Evolutionary conservation across 176 grass and related monocot genomes (phyloP).

Genomic region (Aegilops umbellulata): DNA sequence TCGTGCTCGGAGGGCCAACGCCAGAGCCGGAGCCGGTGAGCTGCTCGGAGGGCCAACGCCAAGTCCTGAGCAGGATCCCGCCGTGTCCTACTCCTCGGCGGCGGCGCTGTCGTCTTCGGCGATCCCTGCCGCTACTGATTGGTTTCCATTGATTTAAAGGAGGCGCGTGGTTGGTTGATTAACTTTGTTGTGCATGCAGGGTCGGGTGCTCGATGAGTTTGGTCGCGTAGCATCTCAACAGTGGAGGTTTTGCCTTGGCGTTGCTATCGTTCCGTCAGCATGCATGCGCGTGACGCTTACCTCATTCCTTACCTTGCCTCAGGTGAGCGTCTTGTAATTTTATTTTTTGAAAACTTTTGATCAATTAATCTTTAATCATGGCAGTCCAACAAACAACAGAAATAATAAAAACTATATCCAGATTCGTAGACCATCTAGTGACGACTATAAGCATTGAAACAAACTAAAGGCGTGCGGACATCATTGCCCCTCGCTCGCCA

Average conservation of each 20-base stretch:
- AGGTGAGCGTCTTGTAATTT: too few relatives aligned
- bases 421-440: too few relatives aligned
- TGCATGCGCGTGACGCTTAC: too few relatives aligned
- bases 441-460: too few relatives aligned
- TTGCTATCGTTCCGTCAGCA: too few relatives aligned
- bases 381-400: too few relatives aligned
- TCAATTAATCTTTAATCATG: too few relatives aligned
- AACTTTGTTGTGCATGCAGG: background rate
- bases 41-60: background rate
- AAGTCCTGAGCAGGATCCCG: conserved; percentile 18
- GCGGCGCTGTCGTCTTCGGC: background rate
- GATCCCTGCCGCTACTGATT: background rate
- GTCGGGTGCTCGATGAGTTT: background rate
- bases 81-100: conserved; percentile 21
- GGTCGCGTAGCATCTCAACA: background rate
- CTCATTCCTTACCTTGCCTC: too few relatives aligned
- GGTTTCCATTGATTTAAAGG: background rate
- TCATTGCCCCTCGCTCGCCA: too few relatives aligned
- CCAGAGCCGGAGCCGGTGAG: conserved; percentile 4
- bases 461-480: too few relatives aligned
- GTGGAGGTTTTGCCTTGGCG: background rate
- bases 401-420: too few relatives aligned
- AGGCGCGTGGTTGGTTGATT: background rate
- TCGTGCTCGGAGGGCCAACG: background rate
- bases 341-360: too few relatives aligned